Base-by-base conservation (phyloP, 495 filamentous ascomycete genomes). In the Penicillium coprophilum region DNA sequence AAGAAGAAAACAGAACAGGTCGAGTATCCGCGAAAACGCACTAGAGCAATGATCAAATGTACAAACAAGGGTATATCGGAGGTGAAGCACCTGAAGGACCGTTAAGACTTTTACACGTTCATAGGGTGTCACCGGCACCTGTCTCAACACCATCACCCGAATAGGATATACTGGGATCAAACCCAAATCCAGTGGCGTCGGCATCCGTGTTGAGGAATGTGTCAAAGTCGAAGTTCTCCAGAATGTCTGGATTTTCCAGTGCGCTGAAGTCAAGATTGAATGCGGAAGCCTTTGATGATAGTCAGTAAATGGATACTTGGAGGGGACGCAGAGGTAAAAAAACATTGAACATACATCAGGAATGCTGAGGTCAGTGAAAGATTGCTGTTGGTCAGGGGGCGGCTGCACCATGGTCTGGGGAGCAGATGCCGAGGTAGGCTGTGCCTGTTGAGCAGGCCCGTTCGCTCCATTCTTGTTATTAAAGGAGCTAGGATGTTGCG, bases 181-280 rank as follows among this genome's bases (percentile, higher is more conserved):
- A 86, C 19, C 75, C 78, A 51, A 84, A 80, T 31, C 72, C 73
- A 34, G 73, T 71, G 13, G 68, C 71, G 23, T 75, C 75, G 53
- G 80, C 79, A 56, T 85, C 82, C 10, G 81, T 85, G 58, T 85
- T 85, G 48, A 97, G 76, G 82, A 97, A 97, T 0, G 89, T 91
- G 71, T 97, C 93, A 69, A 97, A 97, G 71, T 97, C 93, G 61
- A 97, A 97, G 62, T 89, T 88, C 65, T 91, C 87, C 46, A 97
- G 76, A n/a, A 95, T 87, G 68, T 92, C 82, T 44, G 75, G 74
- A 28, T 79, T 82, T 51, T 83, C 79, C 63, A 88, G 71, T 43
- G 70, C 64, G 61, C 78, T 79, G 65, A 90, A 89, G 52, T 87
- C 85, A 66, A 89, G 78, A 41, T 71, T 81, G 69, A 80, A 78